These are phyloP conservation scores for Exutisphaerella laricina DNA, from an alignment of 2,329 filamentous ascomycete genomes.

Conservation along the genomic window DNA sequence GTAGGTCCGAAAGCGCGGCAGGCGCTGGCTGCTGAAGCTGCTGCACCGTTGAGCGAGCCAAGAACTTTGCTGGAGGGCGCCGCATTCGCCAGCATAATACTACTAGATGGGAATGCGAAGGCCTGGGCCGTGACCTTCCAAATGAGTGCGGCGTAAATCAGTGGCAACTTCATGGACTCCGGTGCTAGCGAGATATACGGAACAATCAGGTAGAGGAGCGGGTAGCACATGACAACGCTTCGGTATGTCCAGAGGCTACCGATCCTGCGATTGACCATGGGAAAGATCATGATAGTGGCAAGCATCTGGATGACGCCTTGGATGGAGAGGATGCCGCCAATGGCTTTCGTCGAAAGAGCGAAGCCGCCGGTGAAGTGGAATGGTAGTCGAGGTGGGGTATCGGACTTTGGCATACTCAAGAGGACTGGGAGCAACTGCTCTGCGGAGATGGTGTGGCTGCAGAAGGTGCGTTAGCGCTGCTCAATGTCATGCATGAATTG, in stretches of 20 bases:
- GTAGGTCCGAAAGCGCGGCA: constrained; percentile 85
- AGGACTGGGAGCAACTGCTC: constrained; percentile 92
- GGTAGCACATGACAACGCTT: constrained; percentile 75
- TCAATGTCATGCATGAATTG: constrained; percentile 6
- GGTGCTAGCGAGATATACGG: constrained; percentile 88
- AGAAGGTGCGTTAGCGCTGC: constrained; percentile 5
- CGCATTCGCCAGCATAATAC: constrained; percentile 83
- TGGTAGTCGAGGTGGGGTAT: constrained; percentile 56
- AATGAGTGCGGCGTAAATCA: constrained; percentile 71
- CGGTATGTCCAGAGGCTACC: constrained; percentile 79
- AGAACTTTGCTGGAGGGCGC: constrained; percentile 78
- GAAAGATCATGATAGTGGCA: constrained; percentile 78
- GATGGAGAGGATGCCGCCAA: constrained; percentile 80
- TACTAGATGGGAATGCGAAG: constrained; percentile 83
- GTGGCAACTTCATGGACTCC: constrained; percentile 61
- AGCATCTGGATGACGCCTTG: constrained; percentile 88
- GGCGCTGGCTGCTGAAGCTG: constrained; percentile 83
- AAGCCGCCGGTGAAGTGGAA: constrained; percentile 90
- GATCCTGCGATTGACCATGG: constrained; percentile 66
- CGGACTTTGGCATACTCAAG: constrained; percentile 62
- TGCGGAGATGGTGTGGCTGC: constrained; percentile 91
- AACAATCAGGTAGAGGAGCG: constrained; percentile 76
- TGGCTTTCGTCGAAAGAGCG: constrained; percentile 71
- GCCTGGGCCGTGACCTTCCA: constrained; percentile 93
- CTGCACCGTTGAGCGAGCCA: constrained; percentile 87